Evolutionary conservation across 352 stramenopile species (phyloP), one percentile per base, ranked within the genome.

Genomic region (Pythium sp.): DNA sequence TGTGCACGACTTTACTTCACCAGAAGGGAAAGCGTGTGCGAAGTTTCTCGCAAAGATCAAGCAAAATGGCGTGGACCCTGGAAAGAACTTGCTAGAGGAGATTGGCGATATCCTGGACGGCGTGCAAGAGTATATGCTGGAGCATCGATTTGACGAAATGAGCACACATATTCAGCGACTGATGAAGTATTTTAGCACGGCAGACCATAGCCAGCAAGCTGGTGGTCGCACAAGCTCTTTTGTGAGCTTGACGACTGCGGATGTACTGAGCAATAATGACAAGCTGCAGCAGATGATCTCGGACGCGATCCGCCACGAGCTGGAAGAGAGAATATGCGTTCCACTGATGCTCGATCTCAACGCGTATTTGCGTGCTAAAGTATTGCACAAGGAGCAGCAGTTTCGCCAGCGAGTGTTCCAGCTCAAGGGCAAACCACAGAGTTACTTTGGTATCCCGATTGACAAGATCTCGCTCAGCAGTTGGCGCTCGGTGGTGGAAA

Each of bases 61-160:
- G 55, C 71, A 77, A 11, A 81, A 71, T 59, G 75, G 74, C 18
- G 75, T 81, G 0, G 82, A 80, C 15, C 67, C 72, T 11, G 72
- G 76, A 22, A 84, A 83, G 63, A 88, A 87, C 59, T 46, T 91
- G 38, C 60, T 95, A 11, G 79, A 95, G 62, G 84, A 91, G 62
- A 79, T 93, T 14, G 87, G 84, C 6, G 80, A 90, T 9, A 89
- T 93, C 61, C 78, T 95, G 36, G 87, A 95, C 57, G 84, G 77
- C 43, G 82, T 95, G 9, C 87, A 95, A 69, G 84, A 92, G 69
- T 93, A 95, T 49, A 95, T 95, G 87, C 80, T 95, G 3, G 84
- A 93, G 65, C 86, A 95, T 57, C 85, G 87, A 0, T 93, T 84
- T 58, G 82, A 91, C 32, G 87, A 95, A 57, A 93, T 95, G 84